Percentiles rank a stretch among this genome's conserved stretches.
Conservation (phyloP, 2,329 filamentous ascomycete species). For the Ambrosiella cleistominuta region DNA sequence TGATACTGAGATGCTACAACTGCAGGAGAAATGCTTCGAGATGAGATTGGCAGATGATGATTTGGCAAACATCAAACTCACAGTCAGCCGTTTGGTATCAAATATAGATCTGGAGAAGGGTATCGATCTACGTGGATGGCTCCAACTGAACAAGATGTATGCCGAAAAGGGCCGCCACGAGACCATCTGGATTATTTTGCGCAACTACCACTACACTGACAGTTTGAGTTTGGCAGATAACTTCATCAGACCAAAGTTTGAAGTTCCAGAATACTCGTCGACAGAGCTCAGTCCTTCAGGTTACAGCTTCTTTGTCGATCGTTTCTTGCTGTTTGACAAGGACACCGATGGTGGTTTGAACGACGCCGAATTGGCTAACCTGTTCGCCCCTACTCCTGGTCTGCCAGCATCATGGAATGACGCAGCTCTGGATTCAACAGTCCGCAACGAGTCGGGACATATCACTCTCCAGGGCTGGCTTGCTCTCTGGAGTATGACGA, state of each 20-base stretch:
- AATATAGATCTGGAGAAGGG: slow-evolving; percentile 48
- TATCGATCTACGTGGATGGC: slow-evolving; percentile 66
- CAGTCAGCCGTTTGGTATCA: slow-evolving; percentile 53
- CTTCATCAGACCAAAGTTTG: slow-evolving; percentile 84
- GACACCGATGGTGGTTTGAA: slow-evolving; percentile 94
- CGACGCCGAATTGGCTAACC: slow-evolving; percentile 61
- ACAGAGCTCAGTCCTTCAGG: slow-evolving; percentile 86
- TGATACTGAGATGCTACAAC: slow-evolving; percentile 77
- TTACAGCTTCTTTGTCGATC: slow-evolving; percentile 92
- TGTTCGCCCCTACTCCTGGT: slow-evolving; percentile 88
- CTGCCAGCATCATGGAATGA: slow-evolving; percentile 76
- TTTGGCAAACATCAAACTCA: slow-evolving; percentile 76
- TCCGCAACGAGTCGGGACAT: slow-evolving; percentile 85
- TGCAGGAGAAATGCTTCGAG: slow-evolving; percentile 83
- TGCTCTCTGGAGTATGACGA: slow-evolving; percentile 99
- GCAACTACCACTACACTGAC: slow-evolving; percentile 92
- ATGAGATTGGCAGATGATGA: slow-evolving; percentile 69
- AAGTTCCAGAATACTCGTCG: slow-evolving; percentile 80
- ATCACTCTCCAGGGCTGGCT: slow-evolving; percentile 96
- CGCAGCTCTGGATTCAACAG: slow-evolving; percentile 77
- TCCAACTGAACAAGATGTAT: slow-evolving; percentile 87
- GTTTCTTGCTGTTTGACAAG: slow-evolving; percentile 89
- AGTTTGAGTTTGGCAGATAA: slow-evolving; percentile 79
- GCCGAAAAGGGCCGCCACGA: slow-evolving; percentile 95
- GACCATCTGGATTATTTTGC: slow-evolving; percentile 92